Evolutionary conservation across 78 protist species (phyloP), one percentile per base, ranked within the genome.

Genomic region (Creolimax fragrantissima): DNA sequence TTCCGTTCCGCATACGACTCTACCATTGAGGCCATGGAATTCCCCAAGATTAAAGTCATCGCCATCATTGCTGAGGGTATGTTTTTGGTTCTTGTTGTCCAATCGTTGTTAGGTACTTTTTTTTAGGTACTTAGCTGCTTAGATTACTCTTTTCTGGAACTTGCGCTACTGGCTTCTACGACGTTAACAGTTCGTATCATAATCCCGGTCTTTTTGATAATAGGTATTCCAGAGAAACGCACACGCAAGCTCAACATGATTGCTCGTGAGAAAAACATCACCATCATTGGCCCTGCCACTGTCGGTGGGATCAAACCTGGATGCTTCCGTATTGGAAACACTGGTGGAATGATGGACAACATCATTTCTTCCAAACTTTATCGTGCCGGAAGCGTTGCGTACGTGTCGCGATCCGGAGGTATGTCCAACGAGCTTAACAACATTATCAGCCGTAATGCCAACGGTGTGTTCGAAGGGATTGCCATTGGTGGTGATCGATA

Each of bases 251-350:
- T 98, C 83, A 95, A 95, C 83, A 5, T 3, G 42, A 39, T 58
- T 36, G 96, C 98, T 5, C 45, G 92, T 3, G 89, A n/a, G 41
- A 5, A 24, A 41, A 93, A 95, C 32, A 93, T 91, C 37, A 91
- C 81, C 35, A 92, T 98, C 84, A 97, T 98, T 83, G 99, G 99
- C 4, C 99, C 99, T 17, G 98, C 98, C 45, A 98, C 99, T 0
- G 99, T 98, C 67, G 98, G 99, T 41, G 98, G 98, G 2, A 92
- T 97, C 84, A 85, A 96, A 91, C 96, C 99, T 4, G 99, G 99
- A 74, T 91, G 93, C 42, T 98, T 98, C 94, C 89, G 93, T 43
- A 95, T 97, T 91, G 99, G 98, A 11, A 93, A 98, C 94, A 97
- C 99, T 0, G 99, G 96, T 0, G 98, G 98, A 83, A 95, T 96